Percentiles rank a stretch among this genome's conserved stretches.
These are phyloP conservation scores for Leccinum longicurvipes DNA, from an alignment of 768 basidiomycete species.

Conservation along the genomic window DNA sequence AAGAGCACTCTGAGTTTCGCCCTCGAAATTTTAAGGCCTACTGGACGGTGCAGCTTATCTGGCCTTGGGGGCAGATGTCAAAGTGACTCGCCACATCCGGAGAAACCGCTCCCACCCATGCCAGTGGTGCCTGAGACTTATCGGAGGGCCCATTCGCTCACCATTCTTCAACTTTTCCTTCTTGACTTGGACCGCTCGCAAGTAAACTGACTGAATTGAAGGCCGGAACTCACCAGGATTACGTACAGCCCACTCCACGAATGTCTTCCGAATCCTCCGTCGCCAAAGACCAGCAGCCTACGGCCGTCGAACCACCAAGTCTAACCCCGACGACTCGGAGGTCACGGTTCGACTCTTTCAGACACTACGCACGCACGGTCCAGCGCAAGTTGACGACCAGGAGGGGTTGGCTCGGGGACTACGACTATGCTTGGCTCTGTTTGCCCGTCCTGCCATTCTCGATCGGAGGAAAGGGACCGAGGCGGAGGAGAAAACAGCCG, in stretches of 20 bases:
- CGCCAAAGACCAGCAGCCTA: conserved; percentile 17
- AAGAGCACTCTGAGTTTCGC: too few species aligned
- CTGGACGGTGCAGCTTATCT: too few species aligned
- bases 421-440: conserved; percentile 76
- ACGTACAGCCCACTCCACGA: background rate
- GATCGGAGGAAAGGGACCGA: conserved; percentile 27
- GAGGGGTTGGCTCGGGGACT: conserved; percentile 82
- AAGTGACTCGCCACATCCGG: background rate
- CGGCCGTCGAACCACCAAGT: conserved; percentile 9
- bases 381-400: conserved; percentile 42
- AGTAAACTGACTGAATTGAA: background rate
- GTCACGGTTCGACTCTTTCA: conserved; percentile 4
- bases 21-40: too few species aligned
- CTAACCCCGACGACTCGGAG: background rate
- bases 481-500: conserved; percentile 36
- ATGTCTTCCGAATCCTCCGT: conserved; percentile 17
- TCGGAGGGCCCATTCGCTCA: background rate
- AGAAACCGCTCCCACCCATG: background rate
- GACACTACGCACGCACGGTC: conserved; percentile 10
- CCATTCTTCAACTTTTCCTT: background rate
- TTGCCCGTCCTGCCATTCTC: conserved; percentile 63
- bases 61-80: background rate
- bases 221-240: background rate
- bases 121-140: background rate
- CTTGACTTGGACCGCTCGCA: background rate